Evolutionary conservation across 2,329 filamentous ascomycete genomes (phyloP).

Genomic region (Botrytis pseudocinerea): DNA sequence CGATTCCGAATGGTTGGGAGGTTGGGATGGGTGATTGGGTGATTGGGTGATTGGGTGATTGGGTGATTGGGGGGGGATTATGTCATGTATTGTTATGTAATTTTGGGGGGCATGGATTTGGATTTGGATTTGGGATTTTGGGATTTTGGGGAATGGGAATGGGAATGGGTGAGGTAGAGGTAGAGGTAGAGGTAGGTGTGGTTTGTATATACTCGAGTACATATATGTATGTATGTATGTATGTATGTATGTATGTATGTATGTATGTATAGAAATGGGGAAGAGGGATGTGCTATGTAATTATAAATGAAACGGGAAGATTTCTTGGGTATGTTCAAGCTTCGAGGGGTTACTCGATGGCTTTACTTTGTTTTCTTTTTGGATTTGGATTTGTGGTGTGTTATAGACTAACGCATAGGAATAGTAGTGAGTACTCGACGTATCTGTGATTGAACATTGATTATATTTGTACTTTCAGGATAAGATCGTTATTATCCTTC

Average conservation of each 20-base stretch:
- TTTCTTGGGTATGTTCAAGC: too few relatives aligned
- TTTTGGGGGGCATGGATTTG: neutral
- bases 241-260: too few relatives aligned
- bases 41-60: neutral
- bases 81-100: neutral
- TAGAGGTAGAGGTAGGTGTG: too few relatives aligned
- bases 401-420: neutral
- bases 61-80: neutral
- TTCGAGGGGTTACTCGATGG: too few relatives aligned
- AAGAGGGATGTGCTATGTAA: too few relatives aligned
- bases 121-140: neutral
- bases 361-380: too few relatives aligned
- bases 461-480: neutral
- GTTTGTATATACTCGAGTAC: too few relatives aligned
- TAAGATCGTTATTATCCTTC: neutral
- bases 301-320: too few relatives aligned
- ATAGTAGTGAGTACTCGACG: neutral
- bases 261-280: too few relatives aligned
- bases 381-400: too few relatives aligned
- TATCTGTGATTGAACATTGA: neutral
- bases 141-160: neutral
- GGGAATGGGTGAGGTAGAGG: too few relatives aligned
- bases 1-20: neutral
- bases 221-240: too few relatives aligned
- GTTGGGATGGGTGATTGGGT: neutral